Percentiles rank a stretch among this genome's conserved stretches.
Evolutionary conservation across 495 filamentous ascomycete species (phyloP).

Genomic region (Daldinia concentrica): DNA sequence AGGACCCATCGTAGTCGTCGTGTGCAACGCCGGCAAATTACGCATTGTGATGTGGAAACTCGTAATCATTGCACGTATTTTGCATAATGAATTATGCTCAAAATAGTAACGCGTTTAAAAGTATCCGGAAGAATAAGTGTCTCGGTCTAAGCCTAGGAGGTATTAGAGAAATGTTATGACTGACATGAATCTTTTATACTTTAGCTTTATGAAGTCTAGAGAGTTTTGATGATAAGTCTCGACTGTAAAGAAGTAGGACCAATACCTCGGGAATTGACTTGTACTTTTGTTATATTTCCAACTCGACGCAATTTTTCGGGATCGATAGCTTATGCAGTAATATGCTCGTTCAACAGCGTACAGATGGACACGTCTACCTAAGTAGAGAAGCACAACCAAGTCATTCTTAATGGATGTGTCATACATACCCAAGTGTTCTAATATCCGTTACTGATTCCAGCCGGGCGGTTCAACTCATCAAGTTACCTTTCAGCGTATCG

Average conservation of each 20-base stretch:
- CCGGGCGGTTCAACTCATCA: slow-evolving; percentile 26
- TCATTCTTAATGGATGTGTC: neutral
- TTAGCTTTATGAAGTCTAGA: neutral
- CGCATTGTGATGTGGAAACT: slow-evolving; percentile 10
- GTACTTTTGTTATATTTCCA: neutral
- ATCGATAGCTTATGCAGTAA: neutral
- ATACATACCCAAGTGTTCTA: neutral
- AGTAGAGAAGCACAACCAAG: neutral
- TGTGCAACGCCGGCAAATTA: slow-evolving; percentile 19
- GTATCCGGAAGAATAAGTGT: neutral
- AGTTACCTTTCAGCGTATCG: slow-evolving; percentile 30
- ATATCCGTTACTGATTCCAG: slow-evolving; percentile 20
- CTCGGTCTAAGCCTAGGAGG: no score
- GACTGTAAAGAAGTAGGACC: neutral
- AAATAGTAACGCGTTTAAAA: neutral
- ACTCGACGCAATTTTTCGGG: neutral
- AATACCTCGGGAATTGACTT: neutral
- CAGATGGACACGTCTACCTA: neutral
- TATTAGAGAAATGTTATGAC: no score
- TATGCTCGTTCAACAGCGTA: neutral
- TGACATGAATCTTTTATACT: no score
- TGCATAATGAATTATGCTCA: neutral
- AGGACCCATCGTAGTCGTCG: neutral
- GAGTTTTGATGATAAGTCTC: neutral
- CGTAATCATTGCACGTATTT: slow-evolving; percentile 1